phyloP scores from a whole-genome alignment of 805 yeast genomes.

The Sugiyamaella mastotermitis region DNA sequence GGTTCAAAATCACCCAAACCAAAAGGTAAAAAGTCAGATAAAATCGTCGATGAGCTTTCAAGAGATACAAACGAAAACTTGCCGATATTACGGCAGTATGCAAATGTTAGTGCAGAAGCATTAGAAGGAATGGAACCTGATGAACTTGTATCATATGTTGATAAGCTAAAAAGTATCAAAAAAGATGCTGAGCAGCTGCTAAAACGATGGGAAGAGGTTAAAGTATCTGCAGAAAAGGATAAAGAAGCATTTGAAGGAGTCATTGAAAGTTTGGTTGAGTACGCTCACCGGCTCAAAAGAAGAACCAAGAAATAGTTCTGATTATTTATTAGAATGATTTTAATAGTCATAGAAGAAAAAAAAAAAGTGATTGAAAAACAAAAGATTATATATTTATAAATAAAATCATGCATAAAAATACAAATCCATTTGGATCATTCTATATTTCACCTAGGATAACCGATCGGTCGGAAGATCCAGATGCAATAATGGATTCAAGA shows the following conservation, averaged over 20 bases:
- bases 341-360: no score
- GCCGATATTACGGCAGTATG: conserved; percentile 28
- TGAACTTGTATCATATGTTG: conserved; percentile 36
- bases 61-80: conserved; percentile 20
- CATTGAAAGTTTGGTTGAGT: conserved; percentile 84
- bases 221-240: conserved; percentile 49
- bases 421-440: not conserved
- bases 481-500: conserved; percentile 33
- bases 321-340: not conserved
- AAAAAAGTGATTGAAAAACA: no score
- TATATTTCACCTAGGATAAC: conserved; percentile 34
- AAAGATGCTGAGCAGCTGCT: conserved; percentile 34
- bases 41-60: conserved; percentile 11
- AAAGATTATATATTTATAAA: conserved; percentile 1
- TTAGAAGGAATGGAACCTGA: conserved; percentile 30
- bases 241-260: conserved; percentile 77
- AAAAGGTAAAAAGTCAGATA: not conserved
- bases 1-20: not conserved
- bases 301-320: conserved; percentile 27
- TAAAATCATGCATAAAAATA: conserved; percentile 1
- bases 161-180: conserved; percentile 31
- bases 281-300: conserved; percentile 68
- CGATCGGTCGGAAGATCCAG: conserved; percentile 53
- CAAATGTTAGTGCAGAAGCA: conserved; percentile 32
- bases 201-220: conserved; percentile 47